phyloP scores from a whole-genome alignment of 2,329 filamentous ascomycete species.

The Ophiostoma ulmi region DNA sequence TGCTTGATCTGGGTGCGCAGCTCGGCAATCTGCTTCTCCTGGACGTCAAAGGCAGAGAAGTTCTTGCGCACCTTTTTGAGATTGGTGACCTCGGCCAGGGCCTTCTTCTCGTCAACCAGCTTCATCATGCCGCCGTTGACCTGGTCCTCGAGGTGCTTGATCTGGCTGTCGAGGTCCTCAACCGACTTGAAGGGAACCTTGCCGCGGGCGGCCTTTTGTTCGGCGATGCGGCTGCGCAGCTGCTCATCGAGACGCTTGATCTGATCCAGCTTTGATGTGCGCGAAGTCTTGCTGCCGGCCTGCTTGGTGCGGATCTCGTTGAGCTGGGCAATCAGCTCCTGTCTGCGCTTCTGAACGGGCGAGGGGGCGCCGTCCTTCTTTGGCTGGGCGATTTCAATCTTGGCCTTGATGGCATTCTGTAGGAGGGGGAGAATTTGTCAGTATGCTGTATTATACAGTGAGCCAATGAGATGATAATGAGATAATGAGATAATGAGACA shows the following conservation, averaged over 20 bases:
- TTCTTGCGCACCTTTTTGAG: slow-evolving; percentile 87
- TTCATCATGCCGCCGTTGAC: slow-evolving; percentile 89
- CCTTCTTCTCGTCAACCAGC: slow-evolving; percentile 95
- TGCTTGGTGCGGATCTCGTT: slow-evolving; percentile 83
- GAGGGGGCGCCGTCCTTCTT: slow-evolving; percentile 69
- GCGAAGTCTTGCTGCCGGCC: slow-evolving; percentile 76
- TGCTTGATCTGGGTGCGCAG: slow-evolving; percentile 82
- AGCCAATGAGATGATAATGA: neutral
- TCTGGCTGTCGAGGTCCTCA: slow-evolving; percentile 82
- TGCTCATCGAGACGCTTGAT: slow-evolving; percentile 89
- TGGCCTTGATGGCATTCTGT: slow-evolving; percentile 83
- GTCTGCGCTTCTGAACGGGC: slow-evolving; percentile 73
- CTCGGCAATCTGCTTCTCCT: slow-evolving; percentile 84
- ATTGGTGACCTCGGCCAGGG: slow-evolving; percentile 72
- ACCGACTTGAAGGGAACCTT: slow-evolving; percentile 79
- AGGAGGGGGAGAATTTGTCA: slow-evolving; percentile 16
- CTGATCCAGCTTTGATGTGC: slow-evolving; percentile 74
- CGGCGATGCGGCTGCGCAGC: slow-evolving; percentile 74
- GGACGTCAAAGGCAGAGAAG: slow-evolving; percentile 77
- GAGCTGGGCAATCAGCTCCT: slow-evolving; percentile 77
- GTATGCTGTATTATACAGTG: neutral
- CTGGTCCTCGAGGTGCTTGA: slow-evolving; percentile 72
- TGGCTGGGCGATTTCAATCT: slow-evolving; percentile 77
- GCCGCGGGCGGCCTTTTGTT: slow-evolving; percentile 80
- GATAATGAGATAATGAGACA: neutral